phyloP scores from a whole-genome alignment of 306 rosid genomes.

The Cucurbita moschata region DNA sequence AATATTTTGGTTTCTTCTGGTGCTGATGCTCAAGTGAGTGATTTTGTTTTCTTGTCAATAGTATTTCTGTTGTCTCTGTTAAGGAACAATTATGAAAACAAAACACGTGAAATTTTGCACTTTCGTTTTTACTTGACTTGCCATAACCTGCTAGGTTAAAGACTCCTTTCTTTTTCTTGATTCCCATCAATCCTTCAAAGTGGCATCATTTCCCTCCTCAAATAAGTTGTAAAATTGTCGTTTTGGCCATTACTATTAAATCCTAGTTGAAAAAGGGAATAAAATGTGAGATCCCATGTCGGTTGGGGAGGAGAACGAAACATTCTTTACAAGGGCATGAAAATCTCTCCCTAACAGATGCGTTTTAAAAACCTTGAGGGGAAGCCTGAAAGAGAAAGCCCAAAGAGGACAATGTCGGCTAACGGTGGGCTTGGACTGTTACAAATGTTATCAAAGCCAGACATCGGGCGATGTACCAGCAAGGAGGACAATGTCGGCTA shows the following conservation, averaged over 20 bases:
- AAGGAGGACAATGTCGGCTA: too few relatives aligned
- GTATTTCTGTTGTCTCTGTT: neutral
- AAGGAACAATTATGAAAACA: neutral
- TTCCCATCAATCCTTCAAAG: neutral
- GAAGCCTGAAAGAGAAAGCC: too few relatives aligned
- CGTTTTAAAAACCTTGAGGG: too few relatives aligned
- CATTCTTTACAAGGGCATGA: too few relatives aligned
- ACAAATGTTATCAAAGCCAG: too few relatives aligned
- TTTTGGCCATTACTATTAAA: neutral
- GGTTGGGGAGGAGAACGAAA: too few relatives aligned
- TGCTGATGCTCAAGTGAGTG: conserved; percentile 73
- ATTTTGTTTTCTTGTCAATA: neutral
- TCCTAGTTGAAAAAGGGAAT: neutral
- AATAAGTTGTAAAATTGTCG: too few relatives aligned
- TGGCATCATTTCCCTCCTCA: neutral
- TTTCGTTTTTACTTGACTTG: neutral
- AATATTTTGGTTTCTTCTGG: conserved; percentile 70
- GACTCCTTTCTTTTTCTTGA: neutral
- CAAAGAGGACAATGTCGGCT: too few relatives aligned
- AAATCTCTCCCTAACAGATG: too few relatives aligned
- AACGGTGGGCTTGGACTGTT: too few relatives aligned
- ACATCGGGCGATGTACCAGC: too few relatives aligned
- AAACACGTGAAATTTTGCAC: neutral
- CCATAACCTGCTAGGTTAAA: neutral
- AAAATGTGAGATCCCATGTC: too few relatives aligned